Evolutionary conservation across 495 filamentous ascomycete genomes (phyloP).

Genomic region (Cairneyella variabilis): DNA sequence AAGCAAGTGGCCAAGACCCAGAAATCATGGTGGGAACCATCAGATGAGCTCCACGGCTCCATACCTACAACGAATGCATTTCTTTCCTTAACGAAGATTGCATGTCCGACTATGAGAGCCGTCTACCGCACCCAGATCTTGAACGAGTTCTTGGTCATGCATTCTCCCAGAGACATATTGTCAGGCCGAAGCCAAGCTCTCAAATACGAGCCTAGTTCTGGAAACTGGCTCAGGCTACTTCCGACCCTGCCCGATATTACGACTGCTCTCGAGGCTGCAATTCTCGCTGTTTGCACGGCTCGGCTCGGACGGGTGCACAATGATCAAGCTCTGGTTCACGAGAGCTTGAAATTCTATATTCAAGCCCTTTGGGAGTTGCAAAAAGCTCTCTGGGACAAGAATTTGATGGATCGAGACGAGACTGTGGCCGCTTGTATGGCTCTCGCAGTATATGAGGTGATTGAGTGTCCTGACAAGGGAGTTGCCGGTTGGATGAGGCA

Average conservation of each 20-base stretch:
- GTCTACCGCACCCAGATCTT: constrained; percentile 17
- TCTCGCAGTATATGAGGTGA: constrained; percentile 33
- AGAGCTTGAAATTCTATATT: constrained; percentile 33
- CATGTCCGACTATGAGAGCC: constrained; percentile 4
- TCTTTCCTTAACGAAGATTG: constrained; percentile 5
- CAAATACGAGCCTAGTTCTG: neutral
- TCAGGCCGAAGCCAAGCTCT: neutral
- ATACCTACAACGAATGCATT: constrained; percentile 10
- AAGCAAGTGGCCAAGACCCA: too few species aligned
- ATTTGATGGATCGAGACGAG: constrained; percentile 29
- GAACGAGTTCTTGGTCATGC: constrained; percentile 9
- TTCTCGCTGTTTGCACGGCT: constrained; percentile 27
- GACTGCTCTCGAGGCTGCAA: constrained; percentile 27
- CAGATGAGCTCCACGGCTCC: neutral
- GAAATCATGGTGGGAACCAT: neutral
- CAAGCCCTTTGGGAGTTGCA: constrained; percentile 32
- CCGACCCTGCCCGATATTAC: constrained; percentile 19
- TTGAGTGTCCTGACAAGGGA: constrained; percentile 32
- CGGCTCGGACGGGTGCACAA: constrained; percentile 25
- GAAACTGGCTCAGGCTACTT: constrained; percentile 28
- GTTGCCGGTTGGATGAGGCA: constrained; percentile 30
- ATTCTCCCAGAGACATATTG: neutral
- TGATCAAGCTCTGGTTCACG: constrained; percentile 21
- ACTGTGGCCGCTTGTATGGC: constrained; percentile 35
- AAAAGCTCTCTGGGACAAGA: constrained; percentile 27